Evolutionary conservation across 1,139 yeast genomes (phyloP).

Genomic region (Hemisphaericaspora xylofermentans): DNA sequence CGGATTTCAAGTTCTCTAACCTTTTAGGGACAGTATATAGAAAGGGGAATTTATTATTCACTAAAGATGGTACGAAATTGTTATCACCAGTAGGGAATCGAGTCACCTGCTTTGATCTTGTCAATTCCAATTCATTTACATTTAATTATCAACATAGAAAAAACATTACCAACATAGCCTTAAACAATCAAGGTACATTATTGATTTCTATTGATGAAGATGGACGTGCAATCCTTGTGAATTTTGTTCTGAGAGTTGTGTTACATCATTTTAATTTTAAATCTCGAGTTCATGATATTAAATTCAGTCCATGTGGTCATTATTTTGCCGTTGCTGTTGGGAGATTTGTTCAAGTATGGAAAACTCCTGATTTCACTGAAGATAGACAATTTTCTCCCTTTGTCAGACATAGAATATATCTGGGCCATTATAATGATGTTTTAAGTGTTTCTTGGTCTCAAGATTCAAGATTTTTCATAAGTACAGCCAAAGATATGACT

Average conservation of each 20-base stretch:
- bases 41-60: conserved; percentile 85
- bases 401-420: conserved; percentile 82
- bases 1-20: conserved; percentile 68
- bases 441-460: conserved; percentile 81
- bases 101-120: conserved; percentile 82
- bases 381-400: conserved; percentile 94
- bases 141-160: conserved; percentile 91
- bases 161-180: conserved; percentile 74
- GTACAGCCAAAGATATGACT: conserved; percentile 89
- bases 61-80: conserved; percentile 80
- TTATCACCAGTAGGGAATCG: conserved; percentile 95
- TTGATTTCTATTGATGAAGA: conserved; percentile 85
- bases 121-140: conserved; percentile 83
- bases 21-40: conserved; percentile 92
- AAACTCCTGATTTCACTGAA: conserved; percentile 73
- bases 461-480: conserved; percentile 83
- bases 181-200: conserved; percentile 79
- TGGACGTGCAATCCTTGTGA: conserved; percentile 90
- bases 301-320: conserved; percentile 87
- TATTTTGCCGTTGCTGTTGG: conserved; percentile 85
- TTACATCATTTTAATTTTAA: conserved; percentile 93
- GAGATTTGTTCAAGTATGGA: conserved; percentile 89
- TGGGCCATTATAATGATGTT: conserved; percentile 90
- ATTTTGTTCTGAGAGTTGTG: conserved; percentile 81
- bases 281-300: conserved; percentile 68